Evolutionary conservation across 331 rosid species (phyloP), one percentile per base, ranked within the genome.

Genomic region (Pyracantha coccinea): DNA sequence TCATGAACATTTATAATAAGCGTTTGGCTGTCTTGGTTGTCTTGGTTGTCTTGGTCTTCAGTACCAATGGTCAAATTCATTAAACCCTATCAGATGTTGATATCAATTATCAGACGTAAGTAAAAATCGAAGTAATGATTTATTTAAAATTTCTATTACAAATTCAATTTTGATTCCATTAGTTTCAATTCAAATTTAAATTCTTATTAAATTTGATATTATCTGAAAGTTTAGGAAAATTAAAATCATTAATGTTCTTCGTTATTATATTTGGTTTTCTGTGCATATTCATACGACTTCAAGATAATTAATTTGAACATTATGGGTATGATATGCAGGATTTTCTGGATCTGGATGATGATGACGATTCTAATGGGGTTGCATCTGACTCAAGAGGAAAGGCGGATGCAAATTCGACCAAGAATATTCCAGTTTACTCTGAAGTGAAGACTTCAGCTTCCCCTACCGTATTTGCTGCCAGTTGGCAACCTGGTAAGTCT

Each of bases 321-420:
- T 62, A 24, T 72, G 71, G 52, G 50, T 79, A 25, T 72, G 71
- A 32, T 65, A 29, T 71, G 52, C 71, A 94, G 97, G 90, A 89
- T 86, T 92, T 28, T 85, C 63, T 87, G 83, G 97, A 94, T 79
- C 77, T 88, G 79, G 97, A 90, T 66, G 96, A 88, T 25, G 91
- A 86, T 52, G 85, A 65, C 2, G 24, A 58, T 58, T 58, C 7
- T 11, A 77, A 41, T 41, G 47, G 47, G 47, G 47, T 41, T 41
- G 47, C 5, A 11, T 41, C 47, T 0, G 47, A 11, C 11, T 41
- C 47, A 41, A 41, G 47, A 3, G 15, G 47, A 41, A 41, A 59
- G 78, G 77, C 50, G 58, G 79, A 84, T 29, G 62, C 29, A 66
- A 53, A 53, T 27, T 47, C 60, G 60, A 80, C 60, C 8, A 81